phyloP scores from a whole-genome alignment of 192 early-diverging fungal genomes.

The Oehlia diaphana region DNA sequence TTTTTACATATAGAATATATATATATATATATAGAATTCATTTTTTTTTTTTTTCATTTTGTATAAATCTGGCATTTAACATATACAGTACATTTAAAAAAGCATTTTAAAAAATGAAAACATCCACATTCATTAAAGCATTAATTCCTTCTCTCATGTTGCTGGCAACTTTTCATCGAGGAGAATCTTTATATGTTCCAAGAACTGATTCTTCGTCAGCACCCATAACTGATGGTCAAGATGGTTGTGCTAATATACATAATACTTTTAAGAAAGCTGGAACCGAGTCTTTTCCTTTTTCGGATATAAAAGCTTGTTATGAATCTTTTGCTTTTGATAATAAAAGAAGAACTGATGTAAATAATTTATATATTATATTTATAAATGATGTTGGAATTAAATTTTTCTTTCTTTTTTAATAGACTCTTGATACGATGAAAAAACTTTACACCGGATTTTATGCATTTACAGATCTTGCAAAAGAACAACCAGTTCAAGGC shows the following conservation, averaged over 20 bases:
- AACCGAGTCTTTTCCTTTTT: not conserved
- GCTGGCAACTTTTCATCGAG: conserved; percentile 5
- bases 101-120: not conserved
- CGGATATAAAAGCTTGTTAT: conserved; percentile 9
- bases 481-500: not conserved
- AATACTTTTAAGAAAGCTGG: not conserved
- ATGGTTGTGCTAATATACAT: conserved; percentile 15
- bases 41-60: not conserved
- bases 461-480: not conserved
- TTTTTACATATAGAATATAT: too few relatives aligned
- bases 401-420: not conserved
- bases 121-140: not conserved
- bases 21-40: too few relatives aligned
- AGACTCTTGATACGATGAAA: conserved; percentile 1
- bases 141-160: conserved; percentile 1
- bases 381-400: not conserved
- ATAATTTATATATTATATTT: not conserved
- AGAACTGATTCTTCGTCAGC: not conserved
- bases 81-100: not conserved
- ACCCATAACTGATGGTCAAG: not conserved
- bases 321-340: conserved; percentile 11
- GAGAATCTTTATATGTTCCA: not conserved
- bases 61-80: not conserved
- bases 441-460: conserved; percentile 1
- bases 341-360: conserved; percentile 1